phyloP scores from a whole-genome alignment of 495 filamentous ascomycete species.

The Penicillium manginii region DNA sequence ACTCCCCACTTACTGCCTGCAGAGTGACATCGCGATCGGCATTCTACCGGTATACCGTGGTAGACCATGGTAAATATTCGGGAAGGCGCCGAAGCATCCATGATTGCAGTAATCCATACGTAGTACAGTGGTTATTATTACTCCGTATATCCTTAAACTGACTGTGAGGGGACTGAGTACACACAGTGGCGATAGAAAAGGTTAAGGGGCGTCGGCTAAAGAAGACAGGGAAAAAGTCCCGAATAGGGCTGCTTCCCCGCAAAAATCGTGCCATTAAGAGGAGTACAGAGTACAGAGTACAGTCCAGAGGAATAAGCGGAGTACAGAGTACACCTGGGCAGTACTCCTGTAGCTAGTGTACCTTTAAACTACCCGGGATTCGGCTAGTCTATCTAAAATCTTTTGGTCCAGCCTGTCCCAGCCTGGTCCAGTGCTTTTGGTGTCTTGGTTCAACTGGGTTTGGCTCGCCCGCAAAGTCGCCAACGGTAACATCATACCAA shows the following conservation, averaged over 20 bases:
- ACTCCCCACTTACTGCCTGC: not conserved
- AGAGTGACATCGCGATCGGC: constrained; percentile 4
- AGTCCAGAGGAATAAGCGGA: not conserved
- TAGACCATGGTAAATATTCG: not conserved
- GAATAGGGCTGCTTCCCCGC: constrained; percentile 17
- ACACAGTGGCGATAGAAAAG: too few species aligned
- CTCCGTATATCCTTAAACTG: too few species aligned
- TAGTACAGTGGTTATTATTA: too few species aligned
- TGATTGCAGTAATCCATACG: too few species aligned
- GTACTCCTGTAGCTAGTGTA: too few species aligned
- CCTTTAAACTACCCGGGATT: too few species aligned
- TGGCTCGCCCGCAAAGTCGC: constrained; percentile 4
- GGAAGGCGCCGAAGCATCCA: constrained; percentile 2
- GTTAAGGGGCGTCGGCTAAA: constrained; percentile 8
- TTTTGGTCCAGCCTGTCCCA: too few species aligned
- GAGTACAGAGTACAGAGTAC: not conserved
- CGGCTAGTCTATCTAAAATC: too few species aligned
- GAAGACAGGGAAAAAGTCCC: not conserved
- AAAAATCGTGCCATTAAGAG: constrained; percentile 9
- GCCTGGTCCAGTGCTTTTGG: too few species aligned
- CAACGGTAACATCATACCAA: constrained; percentile 14
- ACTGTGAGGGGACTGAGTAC: too few species aligned
- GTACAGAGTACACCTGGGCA: not conserved
- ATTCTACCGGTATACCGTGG: constrained; percentile 4
- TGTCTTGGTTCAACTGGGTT: constrained; percentile 8